These are phyloP conservation scores for Vaccinium myrtillus DNA, from an alignment of 148 eudicot species.

Conservation along the genomic window DNA sequence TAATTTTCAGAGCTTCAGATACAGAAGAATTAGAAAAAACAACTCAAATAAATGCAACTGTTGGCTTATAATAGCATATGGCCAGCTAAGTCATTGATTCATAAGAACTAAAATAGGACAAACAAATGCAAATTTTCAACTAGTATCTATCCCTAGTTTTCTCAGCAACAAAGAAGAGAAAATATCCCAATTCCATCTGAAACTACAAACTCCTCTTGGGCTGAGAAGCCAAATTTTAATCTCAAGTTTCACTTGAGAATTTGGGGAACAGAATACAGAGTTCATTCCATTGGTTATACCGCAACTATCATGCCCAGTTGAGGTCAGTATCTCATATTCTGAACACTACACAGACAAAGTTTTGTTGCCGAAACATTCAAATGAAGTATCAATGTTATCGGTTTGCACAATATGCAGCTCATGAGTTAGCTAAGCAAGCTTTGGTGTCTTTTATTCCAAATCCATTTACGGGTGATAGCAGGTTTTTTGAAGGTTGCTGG, in stretches of 20 bases:
- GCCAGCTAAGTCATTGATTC: neutral
- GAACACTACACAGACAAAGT: neutral
- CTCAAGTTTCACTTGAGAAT: neutral
- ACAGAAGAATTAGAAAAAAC: neutral
- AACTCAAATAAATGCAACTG: neutral
- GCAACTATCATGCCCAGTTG: neutral
- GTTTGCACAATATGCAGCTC: neutral
- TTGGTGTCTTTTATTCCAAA: neutral
- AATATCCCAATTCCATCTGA: neutral
- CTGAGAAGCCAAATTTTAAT: neutral
- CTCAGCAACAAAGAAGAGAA: neutral
- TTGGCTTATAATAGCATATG: neutral
- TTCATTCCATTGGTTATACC: neutral
- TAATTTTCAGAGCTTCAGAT: neutral
- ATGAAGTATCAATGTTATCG: neutral
- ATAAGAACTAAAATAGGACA: too few relatives aligned
- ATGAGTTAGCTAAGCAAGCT: neutral
- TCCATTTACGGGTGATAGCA: neutral
- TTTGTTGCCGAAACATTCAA: neutral
- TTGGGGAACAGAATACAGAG: neutral
- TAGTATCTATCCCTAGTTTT: neutral
- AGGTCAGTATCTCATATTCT: neutral
- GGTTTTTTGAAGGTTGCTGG: neutral
- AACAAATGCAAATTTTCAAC: neutral
- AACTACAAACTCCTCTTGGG: neutral